Evolutionary conservation across 495 filamentous ascomycete genomes (phyloP).

Genomic region (Penicillium roqueforti): DNA sequence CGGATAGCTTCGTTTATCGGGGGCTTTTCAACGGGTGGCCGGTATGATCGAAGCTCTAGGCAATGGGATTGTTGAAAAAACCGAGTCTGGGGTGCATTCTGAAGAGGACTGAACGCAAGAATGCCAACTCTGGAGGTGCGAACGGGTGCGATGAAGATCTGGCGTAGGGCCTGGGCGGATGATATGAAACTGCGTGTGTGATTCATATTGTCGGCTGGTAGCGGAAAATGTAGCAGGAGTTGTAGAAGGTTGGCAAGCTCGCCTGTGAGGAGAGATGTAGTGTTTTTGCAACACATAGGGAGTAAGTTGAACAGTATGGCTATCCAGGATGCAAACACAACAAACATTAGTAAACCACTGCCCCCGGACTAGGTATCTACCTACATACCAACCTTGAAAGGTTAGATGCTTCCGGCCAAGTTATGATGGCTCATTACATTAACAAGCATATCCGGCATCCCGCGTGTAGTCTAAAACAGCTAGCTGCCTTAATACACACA

Average conservation of each 20-base stretch:
- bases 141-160: slow-evolving; percentile 30
- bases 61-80: slow-evolving; percentile 11
- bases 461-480: background rate
- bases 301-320: background rate
- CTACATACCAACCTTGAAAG: background rate
- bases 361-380: too few relatives aligned
- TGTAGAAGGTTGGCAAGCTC: background rate
- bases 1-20: slow-evolving; percentile 54
- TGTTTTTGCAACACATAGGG: background rate
- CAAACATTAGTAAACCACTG: background rate
- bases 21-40: slow-evolving; percentile 8
- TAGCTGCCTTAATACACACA: background rate
- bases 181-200: slow-evolving; percentile 38
- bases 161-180: slow-evolving; percentile 37
- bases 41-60: slow-evolving; percentile 6
- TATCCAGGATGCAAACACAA: background rate
- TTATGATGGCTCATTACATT: too few relatives aligned
- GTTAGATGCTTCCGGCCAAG: background rate
- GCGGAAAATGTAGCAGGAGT: background rate
- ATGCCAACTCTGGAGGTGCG: slow-evolving; percentile 15
- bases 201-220: slow-evolving; percentile 27
- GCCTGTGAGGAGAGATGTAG: background rate
- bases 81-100: slow-evolving; percentile 11
- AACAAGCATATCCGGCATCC: background rate
- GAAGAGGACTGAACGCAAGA: slow-evolving; percentile 9